These are phyloP conservation scores for Akanthomyces lecanii DNA, from an alignment of 2,329 filamentous ascomycete genomes.

Conservation along the genomic window DNA sequence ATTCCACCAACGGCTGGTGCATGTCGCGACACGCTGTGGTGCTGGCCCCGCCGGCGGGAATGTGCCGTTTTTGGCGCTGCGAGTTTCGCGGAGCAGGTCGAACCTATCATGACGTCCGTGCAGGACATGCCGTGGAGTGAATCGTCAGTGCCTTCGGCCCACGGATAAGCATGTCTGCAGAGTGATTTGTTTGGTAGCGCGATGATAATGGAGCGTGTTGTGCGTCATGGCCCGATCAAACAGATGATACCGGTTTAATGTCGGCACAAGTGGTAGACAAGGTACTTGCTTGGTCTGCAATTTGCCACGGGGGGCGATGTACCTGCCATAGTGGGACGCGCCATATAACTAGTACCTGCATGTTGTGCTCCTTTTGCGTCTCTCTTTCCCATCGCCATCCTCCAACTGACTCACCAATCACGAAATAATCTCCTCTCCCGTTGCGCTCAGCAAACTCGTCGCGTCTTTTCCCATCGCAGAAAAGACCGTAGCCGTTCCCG, in stretches of 20 bases:
- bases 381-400: constrained; percentile 11
- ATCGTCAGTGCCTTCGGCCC: not conserved
- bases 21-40: constrained; percentile 1
- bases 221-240: not conserved
- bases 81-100: not conserved
- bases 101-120: not conserved
- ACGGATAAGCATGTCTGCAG: not conserved
- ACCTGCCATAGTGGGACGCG: not conserved
- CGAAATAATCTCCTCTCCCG: not conserved
- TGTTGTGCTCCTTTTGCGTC: not conserved
- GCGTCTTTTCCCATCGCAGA: constrained; percentile 10
- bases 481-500: not conserved
- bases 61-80: not conserved
- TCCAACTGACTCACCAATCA: constrained; percentile 15
- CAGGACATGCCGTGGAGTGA: not conserved
- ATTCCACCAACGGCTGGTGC: constrained; percentile 7
- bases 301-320: not conserved
- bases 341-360: constrained; percentile 2
- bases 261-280: not conserved
- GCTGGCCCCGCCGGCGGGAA: not conserved
- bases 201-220: not conserved
- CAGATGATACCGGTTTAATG: not conserved
- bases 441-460: not conserved
- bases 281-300: not conserved
- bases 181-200: not conserved